Evolutionary conservation across 2,329 filamentous ascomycete species (phyloP).

Genomic region (Trichoderma brevicompactum): DNA sequence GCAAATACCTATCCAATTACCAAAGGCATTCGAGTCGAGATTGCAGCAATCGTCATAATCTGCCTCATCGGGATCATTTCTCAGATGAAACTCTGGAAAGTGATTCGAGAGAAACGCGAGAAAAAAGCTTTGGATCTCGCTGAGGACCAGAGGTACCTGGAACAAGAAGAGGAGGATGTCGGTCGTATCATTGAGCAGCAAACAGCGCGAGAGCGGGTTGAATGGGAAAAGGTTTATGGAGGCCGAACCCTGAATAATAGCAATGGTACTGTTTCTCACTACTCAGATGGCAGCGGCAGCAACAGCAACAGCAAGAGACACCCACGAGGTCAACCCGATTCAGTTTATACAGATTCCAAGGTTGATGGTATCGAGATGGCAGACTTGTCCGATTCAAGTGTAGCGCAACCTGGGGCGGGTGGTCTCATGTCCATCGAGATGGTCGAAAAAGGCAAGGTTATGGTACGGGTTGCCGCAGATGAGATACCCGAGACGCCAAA

Average conservation of each 20-base stretch:
- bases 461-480: conserved; percentile 57
- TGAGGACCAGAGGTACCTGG: conserved; percentile 58
- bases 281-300: conserved; percentile 57
- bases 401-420: conserved; percentile 39
- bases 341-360: conserved; percentile 43
- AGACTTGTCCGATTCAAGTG: conserved; percentile 48
- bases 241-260: conserved; percentile 52
- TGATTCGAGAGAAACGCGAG: conserved; percentile 68
- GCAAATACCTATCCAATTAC: conserved; percentile 83
- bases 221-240: conserved; percentile 82
- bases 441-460: conserved; percentile 52
- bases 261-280: conserved; percentile 46
- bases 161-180: conserved; percentile 69
- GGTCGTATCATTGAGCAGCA: conserved; percentile 68
- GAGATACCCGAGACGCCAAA: conserved; percentile 42
- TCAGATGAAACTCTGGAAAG: conserved; percentile 83
- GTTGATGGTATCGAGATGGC: conserved; percentile 60
- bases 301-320: conserved; percentile 51
- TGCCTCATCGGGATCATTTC: conserved; percentile 77
- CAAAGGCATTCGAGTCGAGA: conserved; percentile 82
- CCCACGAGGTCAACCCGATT: conserved; percentile 42
- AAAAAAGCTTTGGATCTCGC: conserved; percentile 55
- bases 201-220: conserved; percentile 63
- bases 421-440: conserved; percentile 50
- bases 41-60: conserved; percentile 76